Conservation (phyloP, 768 basidiomycete genomes). For the Psilocybe sp. region DNA sequence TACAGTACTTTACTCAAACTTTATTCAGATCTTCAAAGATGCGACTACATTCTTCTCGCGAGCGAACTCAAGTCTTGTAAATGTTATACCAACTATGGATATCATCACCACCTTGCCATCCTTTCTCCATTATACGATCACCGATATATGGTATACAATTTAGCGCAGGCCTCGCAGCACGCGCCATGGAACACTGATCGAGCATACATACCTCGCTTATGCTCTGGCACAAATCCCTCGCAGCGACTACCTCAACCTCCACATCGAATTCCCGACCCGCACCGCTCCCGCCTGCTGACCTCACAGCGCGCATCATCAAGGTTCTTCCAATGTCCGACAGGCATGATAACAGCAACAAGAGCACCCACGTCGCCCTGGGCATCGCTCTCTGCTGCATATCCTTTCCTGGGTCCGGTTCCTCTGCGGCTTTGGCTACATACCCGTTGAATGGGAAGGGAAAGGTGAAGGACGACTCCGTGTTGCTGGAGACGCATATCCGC, state of each 20-base stretch:
- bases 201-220: conserved; percentile 41
- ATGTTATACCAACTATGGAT: too few relatives aligned
- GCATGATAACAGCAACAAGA: too few relatives aligned
- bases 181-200: conserved; percentile 40
- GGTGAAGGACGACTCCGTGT: conserved; percentile 10
- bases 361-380: conserved; percentile 9
- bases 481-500: conserved; percentile 8
- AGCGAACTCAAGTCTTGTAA: too few relatives aligned
- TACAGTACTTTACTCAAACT: too few relatives aligned
- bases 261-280: conserved; percentile 14
- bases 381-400: conserved; percentile 42
- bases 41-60: too few relatives aligned
- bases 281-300: conserved; percentile 33
- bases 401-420: conserved; percentile 4
- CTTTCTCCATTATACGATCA: too few relatives aligned
- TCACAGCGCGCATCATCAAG: conserved; percentile 41
- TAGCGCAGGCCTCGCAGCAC: conserved; percentile 59
- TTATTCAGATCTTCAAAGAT: too few relatives aligned
- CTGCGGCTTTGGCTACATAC: too few relatives aligned
- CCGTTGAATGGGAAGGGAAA: too few relatives aligned
- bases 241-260: too few relatives aligned
- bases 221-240: conserved; percentile 52
- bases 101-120: too few relatives aligned
- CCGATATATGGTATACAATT: neutral
- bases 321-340: conserved; percentile 31